Percentiles rank a stretch among this genome's conserved stretches.
phyloP scores from a whole-genome alignment of 2,329 filamentous ascomycete species.

The Cryphonectria nitschkei region DNA sequence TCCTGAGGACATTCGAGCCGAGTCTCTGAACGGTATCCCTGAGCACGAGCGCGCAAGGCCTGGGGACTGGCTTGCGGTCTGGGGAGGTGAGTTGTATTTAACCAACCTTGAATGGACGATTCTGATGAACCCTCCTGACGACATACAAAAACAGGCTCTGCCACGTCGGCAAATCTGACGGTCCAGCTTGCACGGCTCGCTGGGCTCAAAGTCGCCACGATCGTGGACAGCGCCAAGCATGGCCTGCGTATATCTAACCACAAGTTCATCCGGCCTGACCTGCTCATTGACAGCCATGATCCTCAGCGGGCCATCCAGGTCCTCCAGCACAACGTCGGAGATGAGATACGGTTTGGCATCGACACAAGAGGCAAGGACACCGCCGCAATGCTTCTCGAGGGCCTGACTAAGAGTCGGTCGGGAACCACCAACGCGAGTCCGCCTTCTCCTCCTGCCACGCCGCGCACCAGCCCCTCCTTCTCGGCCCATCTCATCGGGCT shows the following conservation, averaged over 20 bases:
- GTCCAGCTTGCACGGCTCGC: constrained; percentile 70
- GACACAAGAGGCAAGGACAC: constrained; percentile 71
- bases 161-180: constrained; percentile 68
- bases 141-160: constrained; percentile 53
- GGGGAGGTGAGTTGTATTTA: constrained; percentile 59
- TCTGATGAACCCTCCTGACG: background rate
- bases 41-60: constrained; percentile 55
- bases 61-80: constrained; percentile 74
- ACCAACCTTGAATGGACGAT: background rate
- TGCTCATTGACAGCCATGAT: constrained; percentile 71
- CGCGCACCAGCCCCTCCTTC: constrained; percentile 36
- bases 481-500: constrained; percentile 67
- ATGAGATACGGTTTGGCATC: constrained; percentile 66
- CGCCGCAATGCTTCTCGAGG: constrained; percentile 59
- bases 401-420: constrained; percentile 45
- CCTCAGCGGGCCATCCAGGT: constrained; percentile 67
- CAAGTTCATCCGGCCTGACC: constrained; percentile 53
- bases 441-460: constrained; percentile 44
- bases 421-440: constrained; percentile 32
- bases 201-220: constrained; percentile 65
- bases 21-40: constrained; percentile 62
- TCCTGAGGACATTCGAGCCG: constrained; percentile 63
- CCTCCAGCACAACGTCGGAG: constrained; percentile 60
- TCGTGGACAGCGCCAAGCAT: constrained; percentile 70
- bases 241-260: constrained; percentile 59